Evolutionary conservation across 2,329 filamentous ascomycete genomes (phyloP).

Genomic region (Aspergillus jensenii): DNA sequence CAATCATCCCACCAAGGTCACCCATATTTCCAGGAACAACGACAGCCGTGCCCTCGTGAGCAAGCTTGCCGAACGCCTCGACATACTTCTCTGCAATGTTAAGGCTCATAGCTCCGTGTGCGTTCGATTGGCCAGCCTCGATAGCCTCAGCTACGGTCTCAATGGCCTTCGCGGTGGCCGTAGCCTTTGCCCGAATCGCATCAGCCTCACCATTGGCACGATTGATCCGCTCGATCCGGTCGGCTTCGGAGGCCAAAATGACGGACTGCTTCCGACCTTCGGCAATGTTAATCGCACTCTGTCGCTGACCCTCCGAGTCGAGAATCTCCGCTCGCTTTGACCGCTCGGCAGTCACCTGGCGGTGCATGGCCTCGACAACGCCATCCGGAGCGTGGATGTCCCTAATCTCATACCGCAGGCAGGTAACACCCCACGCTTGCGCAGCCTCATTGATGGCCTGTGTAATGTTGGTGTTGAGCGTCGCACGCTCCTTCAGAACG

Average conservation of each 20-base stretch:
- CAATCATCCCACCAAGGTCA: constrained; percentile 95
- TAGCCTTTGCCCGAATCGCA: constrained; percentile 82
- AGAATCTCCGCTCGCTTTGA: constrained; percentile 97
- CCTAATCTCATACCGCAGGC: constrained; percentile 94
- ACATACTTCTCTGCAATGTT: constrained; percentile 97
- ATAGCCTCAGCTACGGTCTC: constrained; percentile 80
- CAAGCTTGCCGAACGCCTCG: constrained; percentile 86
- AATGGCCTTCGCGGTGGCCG: constrained; percentile 83
- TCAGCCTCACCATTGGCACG: constrained; percentile 88
- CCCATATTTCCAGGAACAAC: constrained; percentile 97
- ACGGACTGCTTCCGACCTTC: constrained; percentile 97
- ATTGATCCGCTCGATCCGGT: constrained; percentile 91
- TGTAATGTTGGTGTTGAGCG: constrained; percentile 98
- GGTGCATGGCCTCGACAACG: constrained; percentile 96
- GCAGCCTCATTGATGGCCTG: constrained; percentile 97
- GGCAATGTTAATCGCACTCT: constrained; percentile 97
- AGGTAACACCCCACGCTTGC: constrained; percentile 94
- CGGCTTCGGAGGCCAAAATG: constrained; percentile 89
- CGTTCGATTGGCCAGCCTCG: constrained; percentile 67
- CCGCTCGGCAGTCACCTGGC: constrained; percentile 94
- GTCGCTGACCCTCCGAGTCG: constrained; percentile 93
- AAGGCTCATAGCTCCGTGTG: constrained; percentile 80
- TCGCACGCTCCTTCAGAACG: constrained; percentile 93
- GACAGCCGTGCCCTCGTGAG: constrained; percentile 91
- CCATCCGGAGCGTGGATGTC: constrained; percentile 95